Evolutionary conservation across 2,329 filamentous ascomycete species (phyloP).

Genomic region (Neofusicoccum sp.): DNA sequence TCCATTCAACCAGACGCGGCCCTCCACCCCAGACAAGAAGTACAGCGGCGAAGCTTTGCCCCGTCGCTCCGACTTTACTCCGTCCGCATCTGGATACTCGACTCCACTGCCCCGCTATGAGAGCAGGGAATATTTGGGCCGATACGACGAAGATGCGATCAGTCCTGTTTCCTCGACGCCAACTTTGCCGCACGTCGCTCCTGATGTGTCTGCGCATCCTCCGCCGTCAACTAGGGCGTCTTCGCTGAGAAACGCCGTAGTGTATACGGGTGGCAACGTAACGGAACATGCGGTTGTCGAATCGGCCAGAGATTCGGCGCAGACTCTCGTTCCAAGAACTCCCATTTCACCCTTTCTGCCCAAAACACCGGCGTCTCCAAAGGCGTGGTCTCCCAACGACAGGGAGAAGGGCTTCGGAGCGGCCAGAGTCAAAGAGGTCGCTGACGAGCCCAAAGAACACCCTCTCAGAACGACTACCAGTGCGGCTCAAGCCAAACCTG

Average conservation of each 20-base stretch:
- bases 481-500: neutral
- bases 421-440: slow-evolving; percentile 7
- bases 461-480: neutral
- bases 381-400: slow-evolving; percentile 9
- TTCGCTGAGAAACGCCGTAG: slow-evolving; percentile 12
- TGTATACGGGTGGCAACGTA: slow-evolving; percentile 1
- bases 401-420: slow-evolving; percentile 10
- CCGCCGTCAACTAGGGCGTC: slow-evolving; percentile 6
- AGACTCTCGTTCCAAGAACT: slow-evolving; percentile 11
- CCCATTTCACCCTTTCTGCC: slow-evolving; percentile 1
- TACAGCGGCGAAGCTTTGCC: slow-evolving; percentile 4
- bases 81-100: slow-evolving; percentile 14
- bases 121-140: slow-evolving; percentile 7
- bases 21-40: slow-evolving; percentile 13
- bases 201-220: neutral
- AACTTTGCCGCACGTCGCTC: slow-evolving; percentile 1
- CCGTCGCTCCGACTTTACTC: slow-evolving; percentile 12
- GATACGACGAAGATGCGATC: slow-evolving; percentile 16
- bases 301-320: slow-evolving; percentile 12
- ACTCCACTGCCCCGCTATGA: slow-evolving; percentile 17
- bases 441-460: slow-evolving; percentile 9
- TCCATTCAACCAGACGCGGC: slow-evolving; percentile 12
- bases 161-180: slow-evolving; percentile 12
- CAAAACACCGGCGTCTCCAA: slow-evolving; percentile 3
- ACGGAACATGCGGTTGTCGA: slow-evolving; percentile 5